Evolutionary conservation across 2,329 filamentous ascomycete species (phyloP).

Genomic region (Didymella sp.): DNA sequence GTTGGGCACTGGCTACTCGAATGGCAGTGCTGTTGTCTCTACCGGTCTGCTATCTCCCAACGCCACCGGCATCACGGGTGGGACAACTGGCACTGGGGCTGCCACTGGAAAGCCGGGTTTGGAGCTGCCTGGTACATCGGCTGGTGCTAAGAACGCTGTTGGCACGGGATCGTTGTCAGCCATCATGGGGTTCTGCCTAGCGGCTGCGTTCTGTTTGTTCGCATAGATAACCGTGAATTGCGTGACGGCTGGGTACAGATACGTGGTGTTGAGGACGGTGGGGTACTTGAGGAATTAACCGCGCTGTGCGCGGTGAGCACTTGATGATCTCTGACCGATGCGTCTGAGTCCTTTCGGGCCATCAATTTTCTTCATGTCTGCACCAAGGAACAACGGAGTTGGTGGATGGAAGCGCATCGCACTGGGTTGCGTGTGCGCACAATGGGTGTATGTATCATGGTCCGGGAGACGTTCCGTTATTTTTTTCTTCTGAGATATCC

Average conservation of each 20-base stretch:
- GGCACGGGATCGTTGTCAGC: background rate
- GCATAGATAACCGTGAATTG: conserved; percentile 1
- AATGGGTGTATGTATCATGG: background rate
- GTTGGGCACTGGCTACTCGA: background rate
- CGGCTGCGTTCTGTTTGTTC: conserved; percentile 3
- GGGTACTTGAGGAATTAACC: background rate
- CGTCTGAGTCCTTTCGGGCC: no score
- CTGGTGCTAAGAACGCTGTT: conserved; percentile 9
- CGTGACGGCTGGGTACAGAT: background rate
- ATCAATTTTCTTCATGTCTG: background rate
- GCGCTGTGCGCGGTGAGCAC: background rate
- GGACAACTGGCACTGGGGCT: background rate
- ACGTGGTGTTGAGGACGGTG: background rate
- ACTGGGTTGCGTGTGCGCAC: background rate
- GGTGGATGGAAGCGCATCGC: background rate
- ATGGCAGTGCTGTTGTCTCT: background rate
- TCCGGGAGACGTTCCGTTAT: background rate
- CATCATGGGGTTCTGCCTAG: conserved; percentile 1
- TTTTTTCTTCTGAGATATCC: conserved; percentile 7
- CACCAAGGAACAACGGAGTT: background rate
- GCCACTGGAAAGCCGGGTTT: background rate
- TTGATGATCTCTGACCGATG: background rate
- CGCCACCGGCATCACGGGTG: background rate
- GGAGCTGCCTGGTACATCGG: background rate
- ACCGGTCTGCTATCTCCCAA: background rate